Base-by-base conservation (phyloP, 306 rosid genomes). In the Dicorynia guianensis region DNA sequence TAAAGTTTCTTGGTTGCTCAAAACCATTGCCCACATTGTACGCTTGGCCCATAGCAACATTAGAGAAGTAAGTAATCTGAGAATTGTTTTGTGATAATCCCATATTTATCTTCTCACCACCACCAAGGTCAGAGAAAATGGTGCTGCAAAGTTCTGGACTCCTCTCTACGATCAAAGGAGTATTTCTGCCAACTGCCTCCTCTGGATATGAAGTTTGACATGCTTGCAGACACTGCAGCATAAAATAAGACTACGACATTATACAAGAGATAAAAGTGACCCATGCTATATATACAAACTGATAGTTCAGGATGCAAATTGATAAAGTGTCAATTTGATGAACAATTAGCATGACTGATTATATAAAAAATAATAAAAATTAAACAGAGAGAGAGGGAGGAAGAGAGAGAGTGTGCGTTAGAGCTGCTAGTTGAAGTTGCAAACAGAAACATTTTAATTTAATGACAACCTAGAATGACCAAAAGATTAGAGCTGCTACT, bases 161-260 rank as follows among this genome's bases (percentile, higher is more conserved):
- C 59, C 38, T 42, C 54, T 63, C 65, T n/a, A 40, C 39, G 15
- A 34, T 9, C 11, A 57, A 19, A 53, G 70, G 62, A 71, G 48
- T 48, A 67, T 43, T 55, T 40, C 77, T 63, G 50, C 71, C 80
- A 43, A 74, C 38, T 20, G 66, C 67, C 60, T 73, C 91, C 76
- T 38, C 82, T 47, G 64, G 66, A 56, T 34, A 57, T 48, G 30
- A 19, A 43, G 66, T 60, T 57, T 44, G 58, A 0, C 55, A 46
- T 53, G 79, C 75, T 79, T 75, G 87, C 40, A 76, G 53, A 25
- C 13, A 46, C 94, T 91, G 89, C 81, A 75, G 13, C 20, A 67
- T 63, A 63, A 9, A 69, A 74, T 39, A 63, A 39, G 11, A 42
- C 56, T 35, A 75, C 59, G 76, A 58, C 19, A 60, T 74, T 66